phyloP scores from a whole-genome alignment of 2,329 filamentous ascomycete species.

The Epichloe gansuensis region DNA sequence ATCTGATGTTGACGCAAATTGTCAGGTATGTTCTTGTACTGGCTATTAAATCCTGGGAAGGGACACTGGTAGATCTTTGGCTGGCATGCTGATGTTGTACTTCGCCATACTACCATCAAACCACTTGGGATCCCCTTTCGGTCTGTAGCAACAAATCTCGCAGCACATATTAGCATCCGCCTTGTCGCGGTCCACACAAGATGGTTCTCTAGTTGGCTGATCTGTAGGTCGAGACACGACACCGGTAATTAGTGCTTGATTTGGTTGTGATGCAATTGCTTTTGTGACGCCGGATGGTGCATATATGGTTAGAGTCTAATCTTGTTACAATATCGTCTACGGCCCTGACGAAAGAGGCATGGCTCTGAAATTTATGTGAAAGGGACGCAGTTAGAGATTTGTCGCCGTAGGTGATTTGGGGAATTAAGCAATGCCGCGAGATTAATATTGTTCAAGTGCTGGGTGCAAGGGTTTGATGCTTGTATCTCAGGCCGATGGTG shows the following conservation, averaged over 20 bases:
- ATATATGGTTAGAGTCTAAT: constrained; percentile 23
- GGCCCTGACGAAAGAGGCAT: constrained; percentile 17
- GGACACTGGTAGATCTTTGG: constrained; percentile 40
- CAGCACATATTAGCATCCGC: constrained; percentile 33
- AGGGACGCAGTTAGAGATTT: constrained; percentile 24
- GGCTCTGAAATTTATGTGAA: constrained; percentile 20
- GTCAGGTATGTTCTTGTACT: constrained; percentile 42
- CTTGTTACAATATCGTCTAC: constrained; percentile 24
- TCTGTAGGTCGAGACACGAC: not conserved
- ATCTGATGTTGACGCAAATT: constrained; percentile 44
- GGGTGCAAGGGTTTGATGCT: constrained; percentile 28
- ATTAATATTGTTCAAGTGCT: constrained; percentile 24
- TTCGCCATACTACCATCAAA: constrained; percentile 47
- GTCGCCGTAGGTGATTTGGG: constrained; percentile 24
- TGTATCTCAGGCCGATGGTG: constrained; percentile 19
- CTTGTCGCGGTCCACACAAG: constrained; percentile 8
- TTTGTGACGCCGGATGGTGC: constrained; percentile 34
- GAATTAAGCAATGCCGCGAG: constrained; percentile 15
- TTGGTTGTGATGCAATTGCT: not conserved
- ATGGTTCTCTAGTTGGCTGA: not conserved
- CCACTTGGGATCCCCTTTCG: constrained; percentile 44
- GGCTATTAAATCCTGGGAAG: constrained; percentile 39
- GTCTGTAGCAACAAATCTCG: constrained; percentile 40
- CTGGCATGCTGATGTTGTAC: constrained; percentile 41
- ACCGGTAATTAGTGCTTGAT: not conserved